Evolutionary conservation across 169 alveolate genomes (phyloP).

Genomic region (Eimeria necatrix): DNA sequence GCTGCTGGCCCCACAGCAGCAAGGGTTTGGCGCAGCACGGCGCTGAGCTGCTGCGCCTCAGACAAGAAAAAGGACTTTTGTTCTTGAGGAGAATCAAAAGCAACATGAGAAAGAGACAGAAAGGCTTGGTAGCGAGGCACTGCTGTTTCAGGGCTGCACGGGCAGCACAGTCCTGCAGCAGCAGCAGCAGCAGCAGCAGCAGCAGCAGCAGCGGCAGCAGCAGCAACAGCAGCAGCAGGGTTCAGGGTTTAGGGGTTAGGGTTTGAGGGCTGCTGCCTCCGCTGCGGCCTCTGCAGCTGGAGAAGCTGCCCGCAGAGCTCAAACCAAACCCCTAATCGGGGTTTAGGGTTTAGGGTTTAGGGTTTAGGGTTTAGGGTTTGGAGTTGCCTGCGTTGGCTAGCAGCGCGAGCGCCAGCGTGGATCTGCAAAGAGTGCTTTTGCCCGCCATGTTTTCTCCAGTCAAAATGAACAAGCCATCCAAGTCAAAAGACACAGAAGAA

Average conservation of each 20-base stretch:
- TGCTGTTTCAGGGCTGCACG: constrained; percentile 62
- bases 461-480: constrained; percentile 63
- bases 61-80: constrained; percentile 50
- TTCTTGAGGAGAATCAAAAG: constrained; percentile 74
- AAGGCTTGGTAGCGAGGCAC: constrained; percentile 77
- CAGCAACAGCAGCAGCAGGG: no score
- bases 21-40: neutral
- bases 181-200: neutral
- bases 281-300: no score
- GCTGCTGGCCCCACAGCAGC: no score
- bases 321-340: neutral
- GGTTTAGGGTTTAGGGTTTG: neutral
- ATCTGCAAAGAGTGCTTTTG: constrained; percentile 69
- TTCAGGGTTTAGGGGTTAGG: no score
- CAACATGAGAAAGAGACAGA: constrained; percentile 54
- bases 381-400: constrained; percentile 71
- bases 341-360: no score
- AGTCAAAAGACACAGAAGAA: constrained; percentile 24
- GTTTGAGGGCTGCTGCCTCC: no score
- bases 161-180: constrained; percentile 80
- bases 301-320: neutral
- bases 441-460: constrained; percentile 82
- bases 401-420: constrained; percentile 67
- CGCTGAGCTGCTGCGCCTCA: constrained; percentile 70
- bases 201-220: neutral